Conservation (phyloP, 2,329 filamentous ascomycete genomes). For the Colletotrichum acutatum region DNA sequence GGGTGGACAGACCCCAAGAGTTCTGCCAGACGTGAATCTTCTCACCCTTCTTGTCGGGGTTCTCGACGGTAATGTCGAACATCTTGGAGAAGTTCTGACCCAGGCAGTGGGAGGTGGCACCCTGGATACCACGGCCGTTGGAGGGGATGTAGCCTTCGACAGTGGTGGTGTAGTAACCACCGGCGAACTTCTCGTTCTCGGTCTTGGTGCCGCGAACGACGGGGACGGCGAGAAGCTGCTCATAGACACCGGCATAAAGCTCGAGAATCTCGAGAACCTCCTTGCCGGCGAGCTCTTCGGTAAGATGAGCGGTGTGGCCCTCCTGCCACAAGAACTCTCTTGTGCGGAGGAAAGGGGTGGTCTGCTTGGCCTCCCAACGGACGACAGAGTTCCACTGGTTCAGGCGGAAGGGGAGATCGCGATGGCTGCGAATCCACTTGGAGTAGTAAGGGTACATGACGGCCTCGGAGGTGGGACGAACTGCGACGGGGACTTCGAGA, state of each 20-base stretch:
- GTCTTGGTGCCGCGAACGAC: conserved; percentile 96
- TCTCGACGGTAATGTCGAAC: conserved; percentile 98
- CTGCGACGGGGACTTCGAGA: conserved; percentile 81
- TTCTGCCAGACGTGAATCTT: conserved; percentile 97
- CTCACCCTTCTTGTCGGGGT: conserved; percentile 83
- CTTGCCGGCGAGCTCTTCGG: conserved; percentile 80
- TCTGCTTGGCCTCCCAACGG: conserved; percentile 97
- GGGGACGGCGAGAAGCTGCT: conserved; percentile 92
- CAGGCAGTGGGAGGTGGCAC: conserved; percentile 91
- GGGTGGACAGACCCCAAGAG: conserved; percentile 97
- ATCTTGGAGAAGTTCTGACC: conserved; percentile 99
- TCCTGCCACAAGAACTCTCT: conserved; percentile 99
- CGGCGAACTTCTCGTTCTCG: conserved; percentile 97
- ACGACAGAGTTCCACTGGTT: conserved; percentile 98
- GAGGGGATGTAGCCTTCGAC: conserved; percentile 97
- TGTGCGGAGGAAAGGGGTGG: conserved; percentile 86
- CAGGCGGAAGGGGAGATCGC: conserved; percentile 91
- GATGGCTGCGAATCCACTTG: conserved; percentile 96
- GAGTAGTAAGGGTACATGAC: conserved; percentile 97
- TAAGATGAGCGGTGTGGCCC: conserved; percentile 90
- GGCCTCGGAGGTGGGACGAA: conserved; percentile 76
- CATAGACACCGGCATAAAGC: conserved; percentile 90
- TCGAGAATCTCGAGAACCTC: conserved; percentile 96
- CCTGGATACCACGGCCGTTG: conserved; percentile 96
- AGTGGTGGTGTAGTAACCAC: conserved; percentile 95